phyloP scores from a whole-genome alignment of 306 rosid genomes.

The Amphicarpaea edgeworthii region DNA sequence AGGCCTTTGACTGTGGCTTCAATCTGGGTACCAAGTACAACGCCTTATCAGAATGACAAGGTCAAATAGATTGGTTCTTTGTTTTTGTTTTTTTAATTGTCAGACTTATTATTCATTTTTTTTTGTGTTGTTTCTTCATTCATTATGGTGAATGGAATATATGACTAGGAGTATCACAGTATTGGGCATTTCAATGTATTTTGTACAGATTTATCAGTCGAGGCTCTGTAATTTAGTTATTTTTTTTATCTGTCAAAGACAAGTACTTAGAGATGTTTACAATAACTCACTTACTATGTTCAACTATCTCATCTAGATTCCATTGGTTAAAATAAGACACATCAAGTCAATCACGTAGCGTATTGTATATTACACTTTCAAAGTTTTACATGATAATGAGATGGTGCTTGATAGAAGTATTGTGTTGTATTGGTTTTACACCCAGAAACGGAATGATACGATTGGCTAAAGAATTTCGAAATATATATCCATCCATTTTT shows the following conservation, averaged over 20 bases:
- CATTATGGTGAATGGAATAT: slow-evolving; percentile 10
- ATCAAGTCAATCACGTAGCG: no score
- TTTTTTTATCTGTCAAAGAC: not conserved
- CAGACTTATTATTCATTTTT: slow-evolving; percentile 10
- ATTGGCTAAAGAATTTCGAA: no score
- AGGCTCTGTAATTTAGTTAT: slow-evolving; percentile 9
- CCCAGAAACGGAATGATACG: no score
- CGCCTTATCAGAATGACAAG: slow-evolving; percentile 13
- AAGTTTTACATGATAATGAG: no score
- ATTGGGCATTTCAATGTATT: slow-evolving; percentile 27
- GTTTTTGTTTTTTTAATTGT: not conserved
- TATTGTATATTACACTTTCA: no score
- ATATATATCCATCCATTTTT: no score
- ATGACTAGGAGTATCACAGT: not conserved
- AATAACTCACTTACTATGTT: no score
- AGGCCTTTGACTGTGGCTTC: slow-evolving; percentile 69
- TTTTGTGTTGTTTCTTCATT: slow-evolving; percentile 27
- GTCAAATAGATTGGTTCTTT: slow-evolving; percentile 38
- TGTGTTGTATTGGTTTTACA: no score
- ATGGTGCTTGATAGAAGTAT: no score
- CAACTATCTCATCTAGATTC: no score
- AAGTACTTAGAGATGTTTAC: no score
- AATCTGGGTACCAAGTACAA: slow-evolving; percentile 70
- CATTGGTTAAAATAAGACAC: no score
- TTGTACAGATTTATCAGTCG: slow-evolving; percentile 25